Conservation (phyloP, 495 filamentous ascomycete species). For the Baudoinia panamericana region DNA sequence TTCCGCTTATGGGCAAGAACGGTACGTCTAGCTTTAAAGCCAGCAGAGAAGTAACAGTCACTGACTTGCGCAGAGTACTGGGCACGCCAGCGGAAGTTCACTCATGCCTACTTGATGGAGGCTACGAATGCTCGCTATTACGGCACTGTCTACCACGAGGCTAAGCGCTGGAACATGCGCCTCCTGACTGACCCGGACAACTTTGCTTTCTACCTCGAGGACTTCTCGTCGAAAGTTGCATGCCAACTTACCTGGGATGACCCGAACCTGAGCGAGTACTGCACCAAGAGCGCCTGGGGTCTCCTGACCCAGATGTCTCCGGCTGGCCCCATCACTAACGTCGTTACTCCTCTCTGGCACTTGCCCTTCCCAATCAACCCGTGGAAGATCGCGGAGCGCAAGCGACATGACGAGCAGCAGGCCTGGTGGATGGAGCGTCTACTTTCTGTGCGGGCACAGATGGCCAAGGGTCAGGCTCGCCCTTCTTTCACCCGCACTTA, state of each 20-base stretch:
- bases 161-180: slow-evolving; percentile 27
- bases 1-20: slow-evolving; percentile 30
- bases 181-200: slow-evolving; percentile 27
- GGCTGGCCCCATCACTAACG: slow-evolving; percentile 30
- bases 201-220: slow-evolving; percentile 28
- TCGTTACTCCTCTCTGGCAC: slow-evolving; percentile 29
- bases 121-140: slow-evolving; percentile 27
- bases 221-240: slow-evolving; percentile 29
- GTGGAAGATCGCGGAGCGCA: slow-evolving; percentile 26
- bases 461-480: slow-evolving; percentile 21
- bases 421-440: slow-evolving; percentile 27
- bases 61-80: slow-evolving; percentile 23
- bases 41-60: neutral
- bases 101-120: slow-evolving; percentile 27
- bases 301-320: slow-evolving; percentile 31
- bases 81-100: slow-evolving; percentile 30
- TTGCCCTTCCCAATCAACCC: slow-evolving; percentile 26
- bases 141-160: slow-evolving; percentile 28
- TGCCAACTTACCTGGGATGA: slow-evolving; percentile 28
- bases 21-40: slow-evolving; percentile 18
- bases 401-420: slow-evolving; percentile 28
- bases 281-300: slow-evolving; percentile 28
- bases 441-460: slow-evolving; percentile 10
- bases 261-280: slow-evolving; percentile 23
- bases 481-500: slow-evolving; percentile 21